Percentiles rank a stretch among this genome's conserved stretches.
phyloP scores from a whole-genome alignment of 768 basidiomycete genomes.

The Suillus subalutaceus region DNA sequence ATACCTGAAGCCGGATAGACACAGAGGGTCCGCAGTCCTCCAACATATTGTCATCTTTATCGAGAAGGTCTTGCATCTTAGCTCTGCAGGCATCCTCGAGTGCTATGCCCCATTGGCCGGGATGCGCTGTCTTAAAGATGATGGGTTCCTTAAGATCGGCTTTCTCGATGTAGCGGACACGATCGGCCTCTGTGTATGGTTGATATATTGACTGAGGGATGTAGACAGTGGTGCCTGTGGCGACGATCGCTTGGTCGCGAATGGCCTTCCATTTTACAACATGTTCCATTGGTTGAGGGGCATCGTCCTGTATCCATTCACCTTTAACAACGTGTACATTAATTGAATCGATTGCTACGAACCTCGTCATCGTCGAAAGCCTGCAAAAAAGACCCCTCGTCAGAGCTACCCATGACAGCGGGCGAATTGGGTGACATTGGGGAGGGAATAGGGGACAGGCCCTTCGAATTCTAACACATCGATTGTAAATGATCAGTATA shows the following conservation, averaged over 20 bases:
- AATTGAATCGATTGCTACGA: background rate
- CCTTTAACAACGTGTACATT: background rate
- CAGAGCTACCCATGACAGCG: background rate
- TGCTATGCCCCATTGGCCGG: slow-evolving; percentile 61
- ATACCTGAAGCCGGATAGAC: slow-evolving; percentile 75
- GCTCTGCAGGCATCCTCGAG: slow-evolving; percentile 67
- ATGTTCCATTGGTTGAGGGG: slow-evolving; percentile 27
- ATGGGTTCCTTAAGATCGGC: slow-evolving; percentile 66
- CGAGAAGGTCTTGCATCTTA: slow-evolving; percentile 54
- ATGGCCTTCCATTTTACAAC: slow-evolving; percentile 30
- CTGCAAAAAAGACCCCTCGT: background rate
- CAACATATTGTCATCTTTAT: slow-evolving; percentile 70
- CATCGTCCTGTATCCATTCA: slow-evolving; percentile 21
- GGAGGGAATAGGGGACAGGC: background rate
- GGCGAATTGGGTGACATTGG: slow-evolving; percentile 4
- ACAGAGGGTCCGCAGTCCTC: slow-evolving; percentile 76
- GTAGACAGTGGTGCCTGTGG: slow-evolving; percentile 46
- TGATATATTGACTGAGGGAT: slow-evolving; percentile 74
- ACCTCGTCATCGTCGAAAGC: background rate
- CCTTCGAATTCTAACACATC: background rate
- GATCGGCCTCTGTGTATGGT: slow-evolving; percentile 77
- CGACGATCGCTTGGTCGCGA: slow-evolving; percentile 17
- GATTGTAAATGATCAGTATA: background rate
- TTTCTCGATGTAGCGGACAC: slow-evolving; percentile 75
- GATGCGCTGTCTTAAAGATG: slow-evolving; percentile 57